Conservation (phyloP, 129 eudicot species). For the Kitagawia praeruptora region DNA sequence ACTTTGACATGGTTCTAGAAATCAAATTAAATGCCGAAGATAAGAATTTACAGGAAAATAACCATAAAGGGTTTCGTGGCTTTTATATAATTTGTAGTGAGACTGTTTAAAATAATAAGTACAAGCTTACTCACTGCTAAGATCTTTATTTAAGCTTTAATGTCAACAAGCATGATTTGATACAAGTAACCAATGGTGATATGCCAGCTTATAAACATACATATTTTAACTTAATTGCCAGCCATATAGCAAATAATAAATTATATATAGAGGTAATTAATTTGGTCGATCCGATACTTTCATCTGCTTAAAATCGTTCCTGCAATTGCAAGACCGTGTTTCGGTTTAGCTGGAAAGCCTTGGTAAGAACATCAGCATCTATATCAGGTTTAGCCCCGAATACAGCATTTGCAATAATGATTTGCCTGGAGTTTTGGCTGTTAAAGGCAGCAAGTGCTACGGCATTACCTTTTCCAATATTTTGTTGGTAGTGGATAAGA, state of each 20-base stretch:
- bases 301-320: not conserved
- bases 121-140: too few relatives aligned
- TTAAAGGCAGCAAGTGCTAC: not conserved
- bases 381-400: not conserved
- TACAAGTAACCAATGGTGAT: too few relatives aligned
- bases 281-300: not conserved
- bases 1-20: conserved; percentile 42
- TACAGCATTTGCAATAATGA: not conserved
- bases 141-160: too few relatives aligned
- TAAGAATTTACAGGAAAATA: not conserved
- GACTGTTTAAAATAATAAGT: too few relatives aligned
- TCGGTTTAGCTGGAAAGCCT: not conserved
- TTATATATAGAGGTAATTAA: not conserved
- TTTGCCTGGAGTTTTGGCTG: not conserved
- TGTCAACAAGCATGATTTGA: too few relatives aligned
- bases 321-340: not conserved
- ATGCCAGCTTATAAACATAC: too few relatives aligned
- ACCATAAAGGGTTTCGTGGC: conserved; percentile 42
- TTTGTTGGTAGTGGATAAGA: not conserved
- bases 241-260: not conserved
- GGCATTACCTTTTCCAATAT: not conserved
- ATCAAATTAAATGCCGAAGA: conserved; percentile 18
- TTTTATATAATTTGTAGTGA: conserved; percentile 34
- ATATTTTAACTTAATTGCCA: too few relatives aligned
- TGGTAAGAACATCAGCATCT: not conserved